phyloP scores from a whole-genome alignment of 495 filamentous ascomycete species.

The Annulohypoxylon nitens region DNA sequence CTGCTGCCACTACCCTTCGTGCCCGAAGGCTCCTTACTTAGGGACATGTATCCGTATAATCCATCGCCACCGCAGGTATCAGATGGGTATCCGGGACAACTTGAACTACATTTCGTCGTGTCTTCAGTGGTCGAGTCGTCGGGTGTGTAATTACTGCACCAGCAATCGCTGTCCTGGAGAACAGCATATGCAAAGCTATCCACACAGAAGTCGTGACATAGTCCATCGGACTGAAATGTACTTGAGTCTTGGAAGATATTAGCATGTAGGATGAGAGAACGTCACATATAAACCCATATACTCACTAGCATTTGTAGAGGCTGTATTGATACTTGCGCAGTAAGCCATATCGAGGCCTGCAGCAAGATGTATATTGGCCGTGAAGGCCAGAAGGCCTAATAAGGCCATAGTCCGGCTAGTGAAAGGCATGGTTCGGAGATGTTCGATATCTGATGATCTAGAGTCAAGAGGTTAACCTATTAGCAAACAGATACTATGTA shows the following conservation, averaged over 20 bases:
- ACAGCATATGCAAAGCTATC: constrained; percentile 56
- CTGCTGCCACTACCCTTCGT: constrained; percentile 39
- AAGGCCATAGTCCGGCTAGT: constrained; percentile 36
- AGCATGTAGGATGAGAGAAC: constrained; percentile 12
- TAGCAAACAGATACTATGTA: constrained; percentile 9
- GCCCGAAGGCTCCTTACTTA: constrained; percentile 47
- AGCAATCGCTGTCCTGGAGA: constrained; percentile 55
- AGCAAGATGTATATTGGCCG: constrained; percentile 40
- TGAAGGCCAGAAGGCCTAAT: constrained; percentile 19
- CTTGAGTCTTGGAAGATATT: constrained; percentile 50
- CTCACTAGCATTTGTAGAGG: constrained; percentile 53
- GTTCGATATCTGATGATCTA: constrained; percentile 23
- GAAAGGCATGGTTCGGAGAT: constrained; percentile 38
- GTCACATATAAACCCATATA: not conserved
- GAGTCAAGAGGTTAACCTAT: constrained; percentile 3
- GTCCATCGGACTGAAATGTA: constrained; percentile 62
- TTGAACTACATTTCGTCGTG: constrained; percentile 48
- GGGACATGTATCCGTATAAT: constrained; percentile 57
- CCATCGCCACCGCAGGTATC: constrained; percentile 59
- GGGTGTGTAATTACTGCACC: constrained; percentile 60
- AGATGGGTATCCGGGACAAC: constrained; percentile 58
- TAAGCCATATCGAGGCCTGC: constrained; percentile 53
- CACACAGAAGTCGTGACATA: constrained; percentile 57
- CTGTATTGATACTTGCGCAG: constrained; percentile 60
- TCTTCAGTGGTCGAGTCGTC: constrained; percentile 49